Base-by-base conservation (phyloP, 768 basidiomycete genomes). In the Boletus tylopilopsis region DNA sequence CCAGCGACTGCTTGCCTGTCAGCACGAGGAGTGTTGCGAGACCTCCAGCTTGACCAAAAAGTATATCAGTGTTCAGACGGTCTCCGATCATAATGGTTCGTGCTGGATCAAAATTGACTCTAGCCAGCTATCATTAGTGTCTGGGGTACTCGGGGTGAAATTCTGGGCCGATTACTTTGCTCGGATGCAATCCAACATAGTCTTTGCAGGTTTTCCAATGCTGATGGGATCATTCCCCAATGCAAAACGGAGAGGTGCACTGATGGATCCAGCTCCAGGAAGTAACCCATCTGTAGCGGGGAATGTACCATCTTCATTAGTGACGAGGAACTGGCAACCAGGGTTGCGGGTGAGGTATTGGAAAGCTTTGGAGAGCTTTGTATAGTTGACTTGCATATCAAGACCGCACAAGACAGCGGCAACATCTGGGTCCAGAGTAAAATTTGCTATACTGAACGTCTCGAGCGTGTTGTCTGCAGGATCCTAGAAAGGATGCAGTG, bases 41-140 rank as follows among this genome's bases (percentile, higher is more conserved):
- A 23, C 91, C 91, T 35, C 92, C 91, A 39, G 80, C 79, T 64
- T 90, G 78, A 42, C 95, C 96, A 61, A 98, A 99, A 44, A 88
- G 70, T 59, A 99, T 97, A 69, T 99, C 95, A 6, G 96, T 98
- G 66, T 90, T 87, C 56, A 99, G 76, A 52, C 95, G 81, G 71
- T 99, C 95, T 35, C 95, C 95, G 38, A 98, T 76, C 92, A 99
- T 97, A 65, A 98, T 82, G 15, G 94, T 94, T 45, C 84, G 75
- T 52, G 77, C 72, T 36, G 90, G 90, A 68, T 98, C 88, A 65
- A 91, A 94, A 40, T 88, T 66, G 58, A 94, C 83, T 68, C 94
- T 96, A 40, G 9, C 12, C 38, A 35, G 27, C 11, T n/a, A 36
- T 23, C 38, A 51, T 53, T 38, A 61, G 56, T 58, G 43, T 30